Evolutionary conservation across 441 rosid species (phyloP).

Genomic region (Gossypium davidsonii): DNA sequence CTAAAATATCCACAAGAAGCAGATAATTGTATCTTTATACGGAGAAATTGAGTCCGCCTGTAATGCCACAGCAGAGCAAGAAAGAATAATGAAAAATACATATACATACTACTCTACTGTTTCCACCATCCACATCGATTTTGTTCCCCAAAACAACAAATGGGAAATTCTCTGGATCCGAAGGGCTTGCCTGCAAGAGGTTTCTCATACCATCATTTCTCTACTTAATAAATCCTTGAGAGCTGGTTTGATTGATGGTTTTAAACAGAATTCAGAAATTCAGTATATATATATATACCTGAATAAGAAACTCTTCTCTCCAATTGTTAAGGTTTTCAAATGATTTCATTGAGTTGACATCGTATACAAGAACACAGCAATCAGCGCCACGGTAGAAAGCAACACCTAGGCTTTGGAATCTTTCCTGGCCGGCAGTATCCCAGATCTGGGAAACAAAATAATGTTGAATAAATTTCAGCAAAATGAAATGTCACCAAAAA

Average conservation of each 20-base stretch:
- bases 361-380: constrained; percentile 77
- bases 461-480: neutral
- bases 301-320: constrained; percentile 75
- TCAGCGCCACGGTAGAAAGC: constrained; percentile 79
- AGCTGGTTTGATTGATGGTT: neutral
- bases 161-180: constrained; percentile 74
- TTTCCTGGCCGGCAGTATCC: constrained; percentile 87
- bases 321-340: constrained; percentile 75
- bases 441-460: constrained; percentile 36
- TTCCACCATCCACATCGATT: constrained; percentile 69
- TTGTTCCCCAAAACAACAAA: constrained; percentile 70
- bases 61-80: neutral
- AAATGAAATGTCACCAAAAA: too few species aligned
- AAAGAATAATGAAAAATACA: neutral
- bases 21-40: neutral
- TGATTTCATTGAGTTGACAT: constrained; percentile 68
- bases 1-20: constrained; percentile 28
- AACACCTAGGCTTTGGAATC: constrained; percentile 80
- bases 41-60: neutral
- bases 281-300: constrained; percentile 30
- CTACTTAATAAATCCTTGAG: neutral
- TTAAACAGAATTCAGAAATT: neutral
- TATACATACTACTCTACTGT: constrained; percentile 60
- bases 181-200: constrained; percentile 62
- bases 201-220: constrained; percentile 9